A percentile compares a stretch with the other conserved stretches of the same genome.
Evolutionary conservation across 495 filamentous ascomycete species (phyloP).

Genomic region (Penicillium silybi): DNA sequence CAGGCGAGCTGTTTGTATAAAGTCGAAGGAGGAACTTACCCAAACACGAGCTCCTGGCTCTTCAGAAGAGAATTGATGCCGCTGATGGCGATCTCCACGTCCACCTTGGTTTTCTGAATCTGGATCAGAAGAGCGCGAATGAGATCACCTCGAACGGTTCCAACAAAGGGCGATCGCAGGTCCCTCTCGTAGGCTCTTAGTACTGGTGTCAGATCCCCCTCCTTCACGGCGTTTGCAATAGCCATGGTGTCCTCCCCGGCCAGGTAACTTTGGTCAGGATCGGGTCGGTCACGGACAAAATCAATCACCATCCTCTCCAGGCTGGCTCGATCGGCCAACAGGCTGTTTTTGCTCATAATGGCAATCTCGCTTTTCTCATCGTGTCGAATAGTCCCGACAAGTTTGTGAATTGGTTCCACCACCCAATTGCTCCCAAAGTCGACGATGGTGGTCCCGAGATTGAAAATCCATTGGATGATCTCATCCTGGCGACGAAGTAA

Average conservation of each 20-base stretch:
- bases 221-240: conserved; percentile 71
- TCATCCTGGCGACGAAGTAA: conserved; percentile 65
- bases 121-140: conserved; percentile 89
- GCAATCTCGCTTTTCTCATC: conserved; percentile 88
- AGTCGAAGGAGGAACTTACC: conserved; percentile 33
- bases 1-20: neutral
- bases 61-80: conserved; percentile 91
- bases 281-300: conserved; percentile 76
- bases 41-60: conserved; percentile 96
- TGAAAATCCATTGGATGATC: conserved; percentile 69
- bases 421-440: conserved; percentile 98
- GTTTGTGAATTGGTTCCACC: conserved; percentile 71
- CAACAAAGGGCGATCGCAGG: conserved; percentile 70
- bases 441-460: conserved; percentile 68
- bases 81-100: conserved; percentile 91
- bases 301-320: conserved; percentile 97
- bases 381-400: conserved; percentile 88
- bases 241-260: conserved; percentile 58
- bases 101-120: conserved; percentile 97
- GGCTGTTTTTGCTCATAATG: conserved; percentile 87
- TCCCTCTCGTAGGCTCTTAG: conserved; percentile 88
- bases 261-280: conserved; percentile 42
- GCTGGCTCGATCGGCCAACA: conserved; percentile 83
- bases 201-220: conserved; percentile 90
- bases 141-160: conserved; percentile 79